Base-by-base conservation (phyloP, 2,329 filamentous ascomycete species). In the Pseudogymnoascus pannorum region DNA sequence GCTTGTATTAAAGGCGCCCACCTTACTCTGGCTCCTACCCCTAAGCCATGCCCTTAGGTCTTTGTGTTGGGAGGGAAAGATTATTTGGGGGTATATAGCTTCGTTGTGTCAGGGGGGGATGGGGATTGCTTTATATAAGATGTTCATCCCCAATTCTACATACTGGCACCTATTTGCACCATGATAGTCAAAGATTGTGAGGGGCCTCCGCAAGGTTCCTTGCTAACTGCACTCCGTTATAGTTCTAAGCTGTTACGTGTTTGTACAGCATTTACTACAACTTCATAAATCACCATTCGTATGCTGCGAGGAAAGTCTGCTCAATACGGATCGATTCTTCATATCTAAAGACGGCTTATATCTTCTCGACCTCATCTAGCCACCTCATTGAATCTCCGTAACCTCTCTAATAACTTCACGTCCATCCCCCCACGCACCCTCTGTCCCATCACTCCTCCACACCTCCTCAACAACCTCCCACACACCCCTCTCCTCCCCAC, bases 381-480 rank as follows among this genome's bases (percentile, higher is more conserved):
- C 44, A 16, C 14, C 44, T 26, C 4, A 51, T 5, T 26, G 18
- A 29, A 51, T 51, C 44, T 51, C 24, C 14, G n/a, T 51, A 29
- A 51, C 24, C 14, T 51, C 44, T 18, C 24, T 51, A 51, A 29
- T 29, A 29, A 51, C 22, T 18, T 51, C 44, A 51, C 29, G 44
- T 51, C 44, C 44, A 51, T 51, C 44, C 7, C 44, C 44, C 44
- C 42, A 51, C 22, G 14, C 7, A 22, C 42, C 22, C 7, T 51
- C 42, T 14, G 12, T 51, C n/a, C 42, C 59, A 14, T 62, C 61
- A 31, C 61, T 68, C 48, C 57, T 65, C 57, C 66, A 68, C 11
- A 67, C 67, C 57, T 57, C 61, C 54, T 66, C 62, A 29, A 70
- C 62, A 20, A 70, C 63, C 4, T 67, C 64, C 29, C 51, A 61